Percentiles rank a stretch among this genome's conserved stretches.
phyloP scores from a whole-genome alignment of 108 stramenopile species.

The Thalassiosira profunda region DNA sequence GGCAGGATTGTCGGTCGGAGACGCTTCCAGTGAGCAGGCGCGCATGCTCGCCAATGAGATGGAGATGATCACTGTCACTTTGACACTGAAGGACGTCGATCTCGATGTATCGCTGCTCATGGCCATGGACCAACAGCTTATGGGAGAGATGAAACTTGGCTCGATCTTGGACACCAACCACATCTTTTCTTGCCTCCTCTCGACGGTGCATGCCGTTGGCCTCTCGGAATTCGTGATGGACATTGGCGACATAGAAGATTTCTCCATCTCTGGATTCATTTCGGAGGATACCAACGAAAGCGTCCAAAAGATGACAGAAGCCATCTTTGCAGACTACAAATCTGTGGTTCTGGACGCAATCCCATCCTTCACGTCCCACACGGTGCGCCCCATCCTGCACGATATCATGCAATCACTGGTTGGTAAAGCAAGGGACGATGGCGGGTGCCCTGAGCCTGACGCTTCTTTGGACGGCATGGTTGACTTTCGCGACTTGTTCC shows the following conservation, averaged over 20 bases:
- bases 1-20: slow-evolving; percentile 50
- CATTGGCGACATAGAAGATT: slow-evolving; percentile 43
- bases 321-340: slow-evolving; percentile 44
- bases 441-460: slow-evolving; percentile 21
- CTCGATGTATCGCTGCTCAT: slow-evolving; percentile 51
- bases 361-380: slow-evolving; percentile 33
- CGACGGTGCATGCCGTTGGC: slow-evolving; percentile 36
- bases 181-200: slow-evolving; percentile 42
- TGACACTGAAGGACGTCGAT: slow-evolving; percentile 50
- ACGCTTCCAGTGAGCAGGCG: slow-evolving; percentile 6
- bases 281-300: slow-evolving; percentile 30
- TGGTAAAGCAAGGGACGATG: slow-evolving; percentile 15
- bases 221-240: slow-evolving; percentile 38
- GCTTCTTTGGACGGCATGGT: slow-evolving; percentile 25
- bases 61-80: slow-evolving; percentile 48
- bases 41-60: slow-evolving; percentile 4
- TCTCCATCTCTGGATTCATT: slow-evolving; percentile 42
- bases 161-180: slow-evolving; percentile 39
- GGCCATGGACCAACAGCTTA: slow-evolving; percentile 56
- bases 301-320: slow-evolving; percentile 29
- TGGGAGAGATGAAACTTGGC: slow-evolving; percentile 43
- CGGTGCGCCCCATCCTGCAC: slow-evolving; percentile 40
- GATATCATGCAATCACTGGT: slow-evolving; percentile 38
- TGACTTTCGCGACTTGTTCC: slow-evolving; percentile 46
- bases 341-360: slow-evolving; percentile 30